Percentiles rank a stretch among this genome's conserved stretches.
Evolutionary conservation across 2,329 filamentous ascomycete genomes (phyloP).

Genomic region (Phaeosphaeria sp.): DNA sequence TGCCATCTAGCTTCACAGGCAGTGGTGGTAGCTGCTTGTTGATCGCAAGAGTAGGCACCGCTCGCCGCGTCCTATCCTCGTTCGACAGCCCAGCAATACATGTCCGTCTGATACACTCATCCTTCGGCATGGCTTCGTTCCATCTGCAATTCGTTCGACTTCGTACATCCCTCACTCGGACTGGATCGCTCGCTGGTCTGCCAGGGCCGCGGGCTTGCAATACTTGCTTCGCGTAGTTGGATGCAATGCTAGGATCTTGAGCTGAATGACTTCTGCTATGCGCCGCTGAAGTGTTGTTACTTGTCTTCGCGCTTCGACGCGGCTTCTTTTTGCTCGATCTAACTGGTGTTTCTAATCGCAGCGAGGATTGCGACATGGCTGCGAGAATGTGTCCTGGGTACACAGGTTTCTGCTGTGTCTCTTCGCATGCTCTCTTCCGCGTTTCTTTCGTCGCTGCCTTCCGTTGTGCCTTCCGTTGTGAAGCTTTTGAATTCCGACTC

Average conservation of each 20-base stretch:
- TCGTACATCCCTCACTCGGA: not conserved
- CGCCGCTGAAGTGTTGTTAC: not conserved
- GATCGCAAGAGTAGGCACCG: conserved; percentile 1
- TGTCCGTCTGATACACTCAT: conserved; percentile 6
- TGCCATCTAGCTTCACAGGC: not conserved
- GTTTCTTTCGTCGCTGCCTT: not conserved
- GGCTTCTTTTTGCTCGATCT: not conserved
- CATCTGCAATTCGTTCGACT: conserved; percentile 1
- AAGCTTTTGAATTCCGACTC: not conserved
- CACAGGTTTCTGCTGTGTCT: not conserved
- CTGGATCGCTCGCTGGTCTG: conserved; percentile 1
- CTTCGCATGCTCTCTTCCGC: not conserved
- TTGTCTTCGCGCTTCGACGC: not conserved
- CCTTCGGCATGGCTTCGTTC: conserved; percentile 4
- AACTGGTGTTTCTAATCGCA: not conserved
- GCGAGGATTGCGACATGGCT: not conserved
- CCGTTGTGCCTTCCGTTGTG: not conserved
- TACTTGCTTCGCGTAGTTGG: not conserved
- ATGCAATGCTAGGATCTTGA: not conserved
- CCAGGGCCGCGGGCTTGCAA: not conserved
- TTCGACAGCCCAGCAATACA: conserved; percentile 9
- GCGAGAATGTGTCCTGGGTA: not conserved
- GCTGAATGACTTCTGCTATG: not conserved
- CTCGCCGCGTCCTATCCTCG: not conserved
- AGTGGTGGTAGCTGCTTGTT: conserved; percentile 16